Conservation (phyloP, 2,329 filamentous ascomycete genomes). For the Cladosporium cucumerinum region DNA sequence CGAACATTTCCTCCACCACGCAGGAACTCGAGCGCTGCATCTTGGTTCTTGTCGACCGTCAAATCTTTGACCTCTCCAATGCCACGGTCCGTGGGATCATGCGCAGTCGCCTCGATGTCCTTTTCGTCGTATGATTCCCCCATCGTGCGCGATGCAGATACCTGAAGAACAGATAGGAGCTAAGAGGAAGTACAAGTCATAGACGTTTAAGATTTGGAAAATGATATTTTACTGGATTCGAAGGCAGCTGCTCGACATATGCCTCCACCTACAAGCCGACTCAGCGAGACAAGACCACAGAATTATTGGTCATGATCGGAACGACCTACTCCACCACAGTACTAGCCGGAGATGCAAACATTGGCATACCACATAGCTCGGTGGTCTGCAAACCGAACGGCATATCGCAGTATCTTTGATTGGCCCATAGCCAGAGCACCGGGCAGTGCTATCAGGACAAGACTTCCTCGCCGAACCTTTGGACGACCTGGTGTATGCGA, state of each 20-base stretch:
- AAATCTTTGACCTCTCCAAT: conserved; percentile 30
- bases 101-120: conserved; percentile 20
- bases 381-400: neutral
- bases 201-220: neutral
- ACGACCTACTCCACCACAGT: neutral
- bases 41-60: conserved; percentile 27
- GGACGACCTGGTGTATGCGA: neutral
- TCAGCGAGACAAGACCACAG: neutral
- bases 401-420: neutral
- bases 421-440: neutral
- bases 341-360: neutral
- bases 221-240: neutral
- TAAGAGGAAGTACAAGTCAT: neutral
- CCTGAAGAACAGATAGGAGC: neutral
- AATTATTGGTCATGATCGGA: neutral
- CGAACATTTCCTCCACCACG: conserved; percentile 28
- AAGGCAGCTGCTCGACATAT: neutral
- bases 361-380: neutral
- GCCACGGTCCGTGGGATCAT: conserved; percentile 16
- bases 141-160: neutral
- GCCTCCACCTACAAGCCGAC: neutral
- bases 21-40: conserved; percentile 33
- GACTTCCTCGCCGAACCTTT: neutral
- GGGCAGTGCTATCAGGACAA: conserved; percentile 8
- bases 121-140: conserved; percentile 20